These are phyloP conservation scores for Vachellia collinsii DNA, from an alignment of 306 rosid species.

Conservation along the genomic window DNA sequence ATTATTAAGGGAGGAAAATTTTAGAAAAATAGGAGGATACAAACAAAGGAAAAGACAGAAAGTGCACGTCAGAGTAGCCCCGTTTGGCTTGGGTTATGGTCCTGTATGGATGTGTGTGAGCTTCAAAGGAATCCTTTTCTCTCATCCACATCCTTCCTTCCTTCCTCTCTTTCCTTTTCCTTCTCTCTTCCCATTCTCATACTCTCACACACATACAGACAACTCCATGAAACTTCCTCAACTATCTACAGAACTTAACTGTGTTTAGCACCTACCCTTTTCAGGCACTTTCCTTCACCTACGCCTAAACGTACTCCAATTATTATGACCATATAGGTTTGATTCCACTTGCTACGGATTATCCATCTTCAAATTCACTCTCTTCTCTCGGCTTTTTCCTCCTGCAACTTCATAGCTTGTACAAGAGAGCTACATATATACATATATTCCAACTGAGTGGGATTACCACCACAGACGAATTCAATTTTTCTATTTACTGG, in stretches of 20 bases:
- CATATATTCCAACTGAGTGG: neutral
- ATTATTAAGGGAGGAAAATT: slow-evolving; percentile 29
- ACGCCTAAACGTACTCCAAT: neutral
- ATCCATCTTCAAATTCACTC: slow-evolving; percentile 3
- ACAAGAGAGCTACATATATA: slow-evolving; percentile 17
- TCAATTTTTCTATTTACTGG: slow-evolving; percentile 20
- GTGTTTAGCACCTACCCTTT: slow-evolving; percentile 7
- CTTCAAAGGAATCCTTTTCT: slow-evolving; percentile 57
- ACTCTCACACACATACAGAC: neutral
- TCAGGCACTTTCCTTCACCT: slow-evolving; percentile 29
- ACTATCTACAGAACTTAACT: slow-evolving; percentile 20
- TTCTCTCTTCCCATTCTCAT: slow-evolving; percentile 6
- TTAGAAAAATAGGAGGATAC: slow-evolving; percentile 28
- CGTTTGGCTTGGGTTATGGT: slow-evolving; percentile 75
- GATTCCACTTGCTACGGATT: no score
- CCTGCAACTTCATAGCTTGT: neutral
- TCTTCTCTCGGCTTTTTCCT: neutral
- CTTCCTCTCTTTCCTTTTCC: slow-evolving; percentile 30
- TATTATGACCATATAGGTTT: neutral
- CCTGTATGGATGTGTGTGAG: slow-evolving; percentile 51
- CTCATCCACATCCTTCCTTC: slow-evolving; percentile 56
- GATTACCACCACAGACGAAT: slow-evolving; percentile 19
- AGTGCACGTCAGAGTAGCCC: slow-evolving; percentile 70
- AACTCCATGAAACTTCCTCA: slow-evolving; percentile 41
- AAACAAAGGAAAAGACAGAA: slow-evolving; percentile 80